Evolutionary conservation across 176 grass and related monocot species (phyloP), one percentile per base, ranked within the genome.

Genomic region (Bonia amplexicaulis): DNA sequence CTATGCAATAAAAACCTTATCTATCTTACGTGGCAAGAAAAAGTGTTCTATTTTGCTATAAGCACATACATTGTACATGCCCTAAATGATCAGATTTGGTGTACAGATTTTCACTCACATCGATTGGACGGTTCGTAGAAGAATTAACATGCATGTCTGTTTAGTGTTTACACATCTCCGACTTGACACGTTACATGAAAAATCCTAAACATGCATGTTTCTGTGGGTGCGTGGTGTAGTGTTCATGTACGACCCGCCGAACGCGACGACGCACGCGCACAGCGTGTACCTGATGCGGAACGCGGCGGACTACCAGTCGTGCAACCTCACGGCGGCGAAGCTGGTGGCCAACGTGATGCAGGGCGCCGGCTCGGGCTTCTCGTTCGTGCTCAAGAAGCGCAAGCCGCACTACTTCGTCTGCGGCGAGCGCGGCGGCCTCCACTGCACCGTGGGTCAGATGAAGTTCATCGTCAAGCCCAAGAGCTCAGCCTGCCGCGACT

Each of bases 201-300:
- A 26, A 26, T 26, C 58, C 3, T 60, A 59, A 66, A 13, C 12
- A 37, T 9, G 62, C 40, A 41, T 2, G 20, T 60, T 41, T 16
- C 33, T n/a, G 15, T 60, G 75, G 75, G 75, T 61, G 12, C 1
- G 69, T 22, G 23, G 12, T 26, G 87, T 84, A 99, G 96, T 99
- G 66, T 99, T 99, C 90, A 96, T 81, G 81, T 99, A 96, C 73
- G 93, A 99, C 68, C 90, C 93, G 22, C 96, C 96, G 61, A 99
- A 82, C 82, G 88, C 82, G 47, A 90, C 91, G 64, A 83, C 87
- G 39, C 89, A 89, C 69, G 88, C 96, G 29, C 96, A 99, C 86
- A 92, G 86, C 51, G 96, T 99, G 58, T 94, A 89, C 81, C 48
- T 99, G 86, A 84, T 96, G 93, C 90, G 84, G 25, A 94, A 76